Base-by-base conservation (phyloP, 768 basidiomycete genomes). In the Fomitopsis pulvina region DNA sequence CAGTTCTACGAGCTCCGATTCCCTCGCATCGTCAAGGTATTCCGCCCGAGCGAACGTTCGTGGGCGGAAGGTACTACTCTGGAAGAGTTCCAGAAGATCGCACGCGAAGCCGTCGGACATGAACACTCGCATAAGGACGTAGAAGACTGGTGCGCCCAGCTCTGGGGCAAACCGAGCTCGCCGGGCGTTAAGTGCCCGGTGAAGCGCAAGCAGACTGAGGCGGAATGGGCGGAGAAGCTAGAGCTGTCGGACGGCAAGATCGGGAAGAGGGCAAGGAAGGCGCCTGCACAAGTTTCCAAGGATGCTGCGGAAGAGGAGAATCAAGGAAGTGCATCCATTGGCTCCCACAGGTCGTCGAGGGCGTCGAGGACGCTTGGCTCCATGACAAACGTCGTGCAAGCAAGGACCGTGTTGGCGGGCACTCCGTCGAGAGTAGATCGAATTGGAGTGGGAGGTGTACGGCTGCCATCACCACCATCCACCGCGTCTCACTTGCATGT, bases 1-100 rank as follows among this genome's bases (percentile, higher is more conserved):
- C 52, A 92, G 89, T 73, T 83, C 59, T 93, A 93, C 61, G 88
- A 88, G 55, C 71, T 92, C 4, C 83, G 92, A 20, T 94, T 87
- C 63, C 89, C 92, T 0, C 74, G 92, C 43, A 72, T 94, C 26
- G 75, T 75, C 28, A 93, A 92, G 61, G 66, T 83, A 1, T 79
- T 78, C 62, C 78, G 83, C 6, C 58, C 68, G 0, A 65, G 61
- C 21, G 87, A 91, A 52, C 77, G 91, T 16, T 62, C 68, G n/a
- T 90, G 87, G 83, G 67, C 62, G 28, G 79, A 83, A 28, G 75
- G 75, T 18, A 58, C 75, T 26, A 68, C 71, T 21, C 67, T 83
- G 2, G 64, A 72, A 20, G 70, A 71, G 18, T 64, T 85, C 12
- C 77, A 85, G 51, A 61, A 63, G 2, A 73, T 82, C 49, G 87